Evolutionary conservation across 164 flowering plant species (phyloP).

Genomic region (Kalanchoe fedtschenkoi): DNA sequence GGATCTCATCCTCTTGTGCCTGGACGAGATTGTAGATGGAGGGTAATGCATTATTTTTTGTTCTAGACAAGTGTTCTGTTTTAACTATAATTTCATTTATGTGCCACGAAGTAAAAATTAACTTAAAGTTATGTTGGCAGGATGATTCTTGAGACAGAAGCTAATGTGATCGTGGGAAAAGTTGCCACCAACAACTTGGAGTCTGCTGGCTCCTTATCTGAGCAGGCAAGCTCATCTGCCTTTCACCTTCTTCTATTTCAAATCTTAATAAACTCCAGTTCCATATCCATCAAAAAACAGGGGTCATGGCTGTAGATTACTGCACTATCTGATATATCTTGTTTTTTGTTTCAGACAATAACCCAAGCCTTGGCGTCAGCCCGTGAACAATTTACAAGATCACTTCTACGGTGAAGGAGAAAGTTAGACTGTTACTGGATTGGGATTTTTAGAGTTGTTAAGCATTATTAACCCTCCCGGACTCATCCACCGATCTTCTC

Average conservation of each 20-base stretch:
- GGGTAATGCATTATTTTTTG: constrained; percentile 41
- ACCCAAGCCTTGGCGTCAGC: constrained; percentile 1
- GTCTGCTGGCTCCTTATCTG: constrained; percentile 44
- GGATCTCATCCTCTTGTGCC: constrained; percentile 74
- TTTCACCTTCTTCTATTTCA: neutral
- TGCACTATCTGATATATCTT: neutral
- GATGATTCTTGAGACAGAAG: constrained; percentile 49
- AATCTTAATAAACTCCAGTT: neutral
- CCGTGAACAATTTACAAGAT: constrained; percentile 1
- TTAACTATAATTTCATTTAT: neutral
- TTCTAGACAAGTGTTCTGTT: neutral
- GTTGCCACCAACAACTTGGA: constrained; percentile 44
- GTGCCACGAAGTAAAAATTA: neutral
- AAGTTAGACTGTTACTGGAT: neutral
- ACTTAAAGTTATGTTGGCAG: constrained; percentile 17
- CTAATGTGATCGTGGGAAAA: constrained; percentile 41
- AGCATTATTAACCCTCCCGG: too few species aligned
- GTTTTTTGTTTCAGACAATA: neutral
- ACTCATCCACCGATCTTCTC: too few species aligned
- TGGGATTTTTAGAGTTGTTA: neutral
- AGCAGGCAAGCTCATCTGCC: constrained; percentile 32
- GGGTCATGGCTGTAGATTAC: neutral
- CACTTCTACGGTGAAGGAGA: constrained; percentile 2
- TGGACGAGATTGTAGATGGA: constrained; percentile 85
- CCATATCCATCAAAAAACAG: neutral